Conservation (phyloP, 768 basidiomycete species). For the Russula dissimulans region DNA sequence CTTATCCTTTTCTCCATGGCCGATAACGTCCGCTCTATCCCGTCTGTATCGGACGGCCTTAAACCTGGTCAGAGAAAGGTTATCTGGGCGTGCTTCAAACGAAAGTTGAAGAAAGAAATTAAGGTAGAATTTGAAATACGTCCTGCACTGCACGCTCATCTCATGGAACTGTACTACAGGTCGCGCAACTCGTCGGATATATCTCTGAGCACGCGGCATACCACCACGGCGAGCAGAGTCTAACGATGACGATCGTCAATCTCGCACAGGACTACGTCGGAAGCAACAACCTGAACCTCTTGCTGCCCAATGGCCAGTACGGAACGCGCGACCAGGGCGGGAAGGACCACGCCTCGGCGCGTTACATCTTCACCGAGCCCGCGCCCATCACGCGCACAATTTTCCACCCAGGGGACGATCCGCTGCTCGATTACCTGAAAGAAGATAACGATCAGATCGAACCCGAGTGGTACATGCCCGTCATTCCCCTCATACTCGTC, state of each 20-base stretch:
- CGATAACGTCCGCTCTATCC: slow-evolving; percentile 96
- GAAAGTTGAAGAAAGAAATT: slow-evolving; percentile 85
- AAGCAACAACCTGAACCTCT: slow-evolving; percentile 87
- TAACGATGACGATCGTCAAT: slow-evolving; percentile 85
- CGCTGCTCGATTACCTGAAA: slow-evolving; percentile 70
- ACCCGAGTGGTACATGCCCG: slow-evolving; percentile 90
- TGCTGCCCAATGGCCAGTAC: slow-evolving; percentile 87
- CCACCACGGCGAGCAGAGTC: slow-evolving; percentile 89
- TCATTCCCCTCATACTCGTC: slow-evolving; percentile 79
- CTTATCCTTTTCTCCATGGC: slow-evolving; percentile 99
- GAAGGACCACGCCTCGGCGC: slow-evolving; percentile 91
- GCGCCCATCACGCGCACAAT: slow-evolving; percentile 63
- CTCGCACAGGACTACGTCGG: slow-evolving; percentile 93
- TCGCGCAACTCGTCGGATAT: slow-evolving; percentile 93
- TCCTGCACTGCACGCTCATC: not conserved
- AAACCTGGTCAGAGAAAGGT: slow-evolving; percentile 98
- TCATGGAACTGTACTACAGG: slow-evolving; percentile 33
- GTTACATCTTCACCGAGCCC: slow-evolving; percentile 90
- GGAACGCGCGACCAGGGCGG: slow-evolving; percentile 91
- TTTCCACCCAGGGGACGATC: slow-evolving; percentile 79
- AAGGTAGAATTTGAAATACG: slow-evolving; percentile 42
- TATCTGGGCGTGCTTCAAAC: slow-evolving; percentile 92
- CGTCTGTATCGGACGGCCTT: slow-evolving; percentile 85
- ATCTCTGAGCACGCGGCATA: slow-evolving; percentile 90
- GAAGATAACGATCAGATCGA: slow-evolving; percentile 86